Conservation (phyloP, 768 basidiomycete genomes). For the Pholiota conissans region DNA sequence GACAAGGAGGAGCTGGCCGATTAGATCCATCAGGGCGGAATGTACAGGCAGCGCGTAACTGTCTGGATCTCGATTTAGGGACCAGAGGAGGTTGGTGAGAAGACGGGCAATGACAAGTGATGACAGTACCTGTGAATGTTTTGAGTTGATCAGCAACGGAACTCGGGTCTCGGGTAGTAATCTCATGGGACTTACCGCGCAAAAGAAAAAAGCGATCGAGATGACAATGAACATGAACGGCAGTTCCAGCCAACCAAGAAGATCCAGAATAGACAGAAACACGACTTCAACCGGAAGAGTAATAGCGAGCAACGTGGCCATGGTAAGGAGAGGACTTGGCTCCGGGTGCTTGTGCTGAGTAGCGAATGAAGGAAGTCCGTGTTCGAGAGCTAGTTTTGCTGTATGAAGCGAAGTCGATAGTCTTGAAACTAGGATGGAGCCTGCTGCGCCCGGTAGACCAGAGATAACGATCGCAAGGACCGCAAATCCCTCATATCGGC, state of each 20-base stretch:
- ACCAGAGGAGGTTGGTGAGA: conserved; percentile 81
- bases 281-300: conserved; percentile 79
- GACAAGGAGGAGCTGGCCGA: conserved; percentile 81
- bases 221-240: conserved; percentile 68
- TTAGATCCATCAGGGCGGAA: conserved; percentile 83
- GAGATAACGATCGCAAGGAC: conserved; percentile 80
- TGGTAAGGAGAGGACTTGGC: conserved; percentile 53
- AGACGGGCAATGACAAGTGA: conserved; percentile 67
- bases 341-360: conserved; percentile 25
- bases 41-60: conserved; percentile 93
- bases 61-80: conserved; percentile 78
- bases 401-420: conserved; percentile 87
- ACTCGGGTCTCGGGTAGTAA: conserved; percentile 1
- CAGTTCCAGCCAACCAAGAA: conserved; percentile 77
- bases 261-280: conserved; percentile 66
- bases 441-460: conserved; percentile 88
- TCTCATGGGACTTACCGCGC: conserved; percentile 54
- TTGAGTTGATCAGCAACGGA: conserved; percentile 4
- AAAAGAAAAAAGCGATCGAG: conserved; percentile 70
- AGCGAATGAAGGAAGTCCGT: conserved; percentile 19
- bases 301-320: conserved; percentile 68
- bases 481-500: conserved; percentile 84
- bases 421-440: conserved; percentile 88
- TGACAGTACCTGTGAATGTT: conserved; percentile 53
- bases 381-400: conserved; percentile 38